A percentile compares a stretch with the other conserved stretches of the same genome.
Evolutionary conservation across 2,329 filamentous ascomycete genomes (phyloP).

Genomic region (Apiospora sp.): DNA sequence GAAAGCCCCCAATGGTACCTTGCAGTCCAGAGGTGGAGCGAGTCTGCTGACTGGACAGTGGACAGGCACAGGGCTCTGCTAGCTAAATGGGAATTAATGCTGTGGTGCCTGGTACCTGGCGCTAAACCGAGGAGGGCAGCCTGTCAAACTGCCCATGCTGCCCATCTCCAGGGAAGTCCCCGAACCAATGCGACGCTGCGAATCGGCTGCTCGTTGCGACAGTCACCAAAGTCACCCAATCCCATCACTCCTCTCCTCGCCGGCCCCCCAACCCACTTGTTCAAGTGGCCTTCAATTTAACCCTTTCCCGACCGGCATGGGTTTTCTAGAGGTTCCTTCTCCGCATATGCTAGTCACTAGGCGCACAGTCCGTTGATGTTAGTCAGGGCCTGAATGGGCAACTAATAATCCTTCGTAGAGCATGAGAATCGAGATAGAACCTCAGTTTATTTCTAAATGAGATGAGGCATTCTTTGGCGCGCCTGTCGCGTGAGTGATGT

Average conservation of each 20-base stretch:
- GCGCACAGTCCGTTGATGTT: not conserved
- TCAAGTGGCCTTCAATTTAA: constrained; percentile 7
- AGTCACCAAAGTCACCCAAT: not conserved
- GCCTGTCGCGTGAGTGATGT: not conserved
- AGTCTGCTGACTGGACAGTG: no score
- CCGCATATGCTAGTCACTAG: not conserved
- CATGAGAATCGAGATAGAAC: not conserved
- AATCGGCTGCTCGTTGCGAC: not conserved
- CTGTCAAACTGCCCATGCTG: not conserved
- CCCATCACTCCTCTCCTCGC: not conserved
- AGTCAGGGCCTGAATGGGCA: not conserved
- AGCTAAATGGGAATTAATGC: not conserved
- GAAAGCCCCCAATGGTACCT: not conserved
- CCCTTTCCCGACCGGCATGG: not conserved
- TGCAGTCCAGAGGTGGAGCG: not conserved
- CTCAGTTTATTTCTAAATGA: not conserved
- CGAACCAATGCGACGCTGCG: constrained; percentile 1
- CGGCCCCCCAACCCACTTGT: not conserved
- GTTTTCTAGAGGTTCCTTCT: not conserved
- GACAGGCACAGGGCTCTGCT: not conserved
- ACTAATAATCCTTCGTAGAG: not conserved
- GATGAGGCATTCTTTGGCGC: not conserved
- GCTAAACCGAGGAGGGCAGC: constrained; percentile 12
- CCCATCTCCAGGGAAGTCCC: not conserved
- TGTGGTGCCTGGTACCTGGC: not conserved